phyloP scores from a whole-genome alignment of 176 grass and related monocot genomes.

The Thinopyrum elongatum region DNA sequence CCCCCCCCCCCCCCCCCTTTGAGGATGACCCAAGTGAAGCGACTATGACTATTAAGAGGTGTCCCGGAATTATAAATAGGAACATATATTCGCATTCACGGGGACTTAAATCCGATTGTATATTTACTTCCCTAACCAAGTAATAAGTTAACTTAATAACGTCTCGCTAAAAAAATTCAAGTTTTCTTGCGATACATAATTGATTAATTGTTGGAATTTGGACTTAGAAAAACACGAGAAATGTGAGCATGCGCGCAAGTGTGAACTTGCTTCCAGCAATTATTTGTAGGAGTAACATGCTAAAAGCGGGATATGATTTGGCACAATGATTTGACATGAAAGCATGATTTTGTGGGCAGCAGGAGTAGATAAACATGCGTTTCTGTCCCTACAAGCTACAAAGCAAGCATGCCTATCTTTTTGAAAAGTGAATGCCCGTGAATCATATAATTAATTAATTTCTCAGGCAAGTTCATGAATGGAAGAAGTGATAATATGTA shows the following conservation, averaged over 20 bases:
- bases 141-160: neutral
- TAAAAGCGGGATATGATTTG: slow-evolving; percentile 26
- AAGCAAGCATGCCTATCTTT: neutral
- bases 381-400: slow-evolving; percentile 45
- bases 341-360: slow-evolving; percentile 30
- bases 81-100: too few species aligned
- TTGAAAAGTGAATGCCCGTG: slow-evolving; percentile 3
- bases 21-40: too few species aligned
- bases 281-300: slow-evolving; percentile 19
- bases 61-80: too few species aligned
- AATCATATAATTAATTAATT: neutral
- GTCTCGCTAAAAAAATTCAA: neutral
- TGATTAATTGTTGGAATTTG: neutral
- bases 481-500: neutral
- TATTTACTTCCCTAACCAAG: neutral
- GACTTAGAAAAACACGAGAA: neutral
- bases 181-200: neutral
- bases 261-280: neutral
- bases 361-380: slow-evolving; percentile 20
- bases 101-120: neutral
- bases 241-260: neutral
- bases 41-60: too few species aligned
- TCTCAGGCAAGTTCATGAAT: neutral
- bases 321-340: slow-evolving; percentile 15
- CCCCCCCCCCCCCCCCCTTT: too few species aligned